Base-by-base conservation (phyloP, 164 flowering plant species). In the Sedum album region DNA sequence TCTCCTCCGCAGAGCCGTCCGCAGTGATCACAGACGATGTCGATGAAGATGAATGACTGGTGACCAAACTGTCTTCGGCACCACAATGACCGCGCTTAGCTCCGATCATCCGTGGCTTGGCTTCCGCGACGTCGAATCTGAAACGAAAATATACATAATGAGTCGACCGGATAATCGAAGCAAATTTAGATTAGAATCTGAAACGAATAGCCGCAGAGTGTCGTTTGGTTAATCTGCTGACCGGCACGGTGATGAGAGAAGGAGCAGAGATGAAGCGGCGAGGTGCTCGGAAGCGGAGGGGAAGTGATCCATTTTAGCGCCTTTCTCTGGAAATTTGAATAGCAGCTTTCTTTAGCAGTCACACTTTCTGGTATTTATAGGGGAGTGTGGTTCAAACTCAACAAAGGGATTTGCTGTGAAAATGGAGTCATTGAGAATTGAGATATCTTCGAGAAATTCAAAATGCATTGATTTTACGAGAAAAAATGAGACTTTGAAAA, bases 181-280 rank as follows among this genome's bases (percentile, higher is more conserved):
- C 11, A 21, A 68, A n/a, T 30, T 6, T 35, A 60, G 53, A 1
- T 64, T 25, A 66, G 14, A 66, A 18, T 65, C 65, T 68, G 60
- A 64, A 51, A 51, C 57, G 28, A 51, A 51, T n/a, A n/a, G 11
- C 26, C 38, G 38, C 5, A 35, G 38, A 35, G 38, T 35, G 57
- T 23, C 10, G 57, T 6, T 51, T 23, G 28, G 7, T 11, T 4
- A 21, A 61, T 53, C 23, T 13, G 1, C 44, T 68, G 23, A 51
- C 62, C 18, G 74, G 18, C 73, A 62, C 31, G 62, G 31, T 38
- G 73, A 25, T 69, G 81, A 73, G 76, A 35, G n/a, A n/a, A 80
- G 81, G 44, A 82, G 85, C 30, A 82, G 83, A 68, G 85, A 79
- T 5, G 85, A 78, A 68, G 85, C 85, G 17, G 71, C 85, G 14